Evolutionary conservation across 192 early-diverging fungal species (phyloP), one percentile per base, ranked within the genome.

Genomic region (Linnemannia elongata): DNA sequence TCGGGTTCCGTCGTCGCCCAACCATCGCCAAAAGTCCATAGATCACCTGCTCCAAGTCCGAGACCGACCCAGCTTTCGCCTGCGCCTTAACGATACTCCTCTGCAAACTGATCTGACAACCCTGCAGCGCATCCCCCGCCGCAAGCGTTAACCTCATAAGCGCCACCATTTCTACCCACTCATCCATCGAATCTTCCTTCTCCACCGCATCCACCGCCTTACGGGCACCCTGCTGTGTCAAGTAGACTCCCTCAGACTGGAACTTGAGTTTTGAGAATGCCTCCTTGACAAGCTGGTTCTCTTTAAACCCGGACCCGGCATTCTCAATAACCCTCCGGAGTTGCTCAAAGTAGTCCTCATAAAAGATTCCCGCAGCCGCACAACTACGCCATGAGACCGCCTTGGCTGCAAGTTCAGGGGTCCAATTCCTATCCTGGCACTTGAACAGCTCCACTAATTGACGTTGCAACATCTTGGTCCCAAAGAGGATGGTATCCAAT

Each of bases 51-150:
- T 76, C 80, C 49, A 81, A 54, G 17, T 35, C 63, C 9, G 80
- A 76, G 33, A 81, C 74, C 4, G 45, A 75, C 3, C 36, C 74
- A 2, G 27, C 49, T 1, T 20, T 27, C 0, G 66, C 33, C 41
- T 68, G 66, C 38, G 55, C 17, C 30, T 49, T 47, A 3, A 81
- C 3, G 12, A 47, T 49, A 4, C 74, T 24, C 22, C 10, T 69
- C 22, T 76, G 80, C 4, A 81, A 27, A 70, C 74, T 81, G 10
- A 22, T 3, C 22, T 81, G 80, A 47, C 80, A 81, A 2, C 68
- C 80, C 47, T 81, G 80, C 12, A 81, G 49, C 13, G 74, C 74
- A 33, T 81, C 80, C 1, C 80, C 80, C 17, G 80, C 66, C 8
- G 73, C 80, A 18, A 55, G 47, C 45, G 66, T 54, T 52, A 75